Evolutionary conservation across 2,329 filamentous ascomycete species (phyloP).

Genomic region (Fonsecaea nubica): DNA sequence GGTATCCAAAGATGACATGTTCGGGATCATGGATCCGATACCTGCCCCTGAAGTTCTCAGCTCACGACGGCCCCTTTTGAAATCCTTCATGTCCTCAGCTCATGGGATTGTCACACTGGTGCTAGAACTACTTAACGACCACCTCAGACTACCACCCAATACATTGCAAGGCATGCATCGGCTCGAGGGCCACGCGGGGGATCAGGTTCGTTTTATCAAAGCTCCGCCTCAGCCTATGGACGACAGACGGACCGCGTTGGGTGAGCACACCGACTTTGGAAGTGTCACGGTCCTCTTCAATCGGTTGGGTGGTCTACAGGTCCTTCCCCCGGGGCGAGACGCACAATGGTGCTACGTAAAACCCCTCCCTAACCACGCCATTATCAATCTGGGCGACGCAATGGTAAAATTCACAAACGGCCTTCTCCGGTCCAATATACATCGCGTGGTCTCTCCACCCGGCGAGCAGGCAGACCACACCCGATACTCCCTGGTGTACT

Average conservation of each 20-base stretch:
- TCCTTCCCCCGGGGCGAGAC: constrained; percentile 52
- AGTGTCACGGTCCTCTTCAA: constrained; percentile 64
- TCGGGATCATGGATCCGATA: constrained; percentile 48
- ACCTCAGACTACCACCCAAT: constrained; percentile 51
- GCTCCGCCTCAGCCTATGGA: constrained; percentile 55
- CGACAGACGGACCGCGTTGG: constrained; percentile 53
- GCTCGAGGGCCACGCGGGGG: constrained; percentile 52
- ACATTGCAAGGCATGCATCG: constrained; percentile 57
- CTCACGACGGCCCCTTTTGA: constrained; percentile 47
- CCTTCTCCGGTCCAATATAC: constrained; percentile 51
- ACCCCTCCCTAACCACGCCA: constrained; percentile 55
- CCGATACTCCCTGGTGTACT: constrained; percentile 63
- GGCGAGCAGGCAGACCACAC: constrained; percentile 54
- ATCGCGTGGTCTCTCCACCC: constrained; percentile 60
- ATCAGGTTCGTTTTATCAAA: constrained; percentile 62
- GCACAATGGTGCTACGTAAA: constrained; percentile 61
- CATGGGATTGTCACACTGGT: constrained; percentile 56
- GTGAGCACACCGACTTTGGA: constrained; percentile 65
- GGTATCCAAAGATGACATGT: constrained; percentile 61
- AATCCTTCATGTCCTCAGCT: constrained; percentile 53
- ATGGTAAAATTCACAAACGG: constrained; percentile 55
- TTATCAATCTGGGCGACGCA: constrained; percentile 47
- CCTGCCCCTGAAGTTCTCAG: constrained; percentile 54
- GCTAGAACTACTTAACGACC: constrained; percentile 53
- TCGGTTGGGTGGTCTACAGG: constrained; percentile 61